These are phyloP conservation scores for Phytophthora aleatoria DNA, from an alignment of 352 stramenopile species.

Conservation along the genomic window DNA sequence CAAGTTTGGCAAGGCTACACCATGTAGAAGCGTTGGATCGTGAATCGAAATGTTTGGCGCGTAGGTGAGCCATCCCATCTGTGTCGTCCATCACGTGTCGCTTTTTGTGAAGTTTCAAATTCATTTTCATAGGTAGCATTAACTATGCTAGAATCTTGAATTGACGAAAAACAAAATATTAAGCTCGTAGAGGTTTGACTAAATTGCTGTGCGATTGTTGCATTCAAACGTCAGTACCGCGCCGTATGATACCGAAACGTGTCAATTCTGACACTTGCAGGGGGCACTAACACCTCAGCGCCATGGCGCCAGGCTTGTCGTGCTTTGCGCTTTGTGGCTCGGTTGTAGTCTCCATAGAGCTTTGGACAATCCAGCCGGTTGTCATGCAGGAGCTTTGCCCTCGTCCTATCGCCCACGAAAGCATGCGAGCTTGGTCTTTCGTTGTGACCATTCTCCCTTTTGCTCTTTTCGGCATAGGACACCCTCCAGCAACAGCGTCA, in stretches of 20 bases:
- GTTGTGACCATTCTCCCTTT: slow-evolving; percentile 37
- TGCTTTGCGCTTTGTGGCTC: slow-evolving; percentile 36
- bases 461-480: slow-evolving; percentile 25
- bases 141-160: slow-evolving; percentile 9
- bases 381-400: slow-evolving; percentile 19
- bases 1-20: slow-evolving; percentile 7
- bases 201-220: slow-evolving; percentile 13
- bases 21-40: slow-evolving; percentile 35
- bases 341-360: slow-evolving; percentile 28
- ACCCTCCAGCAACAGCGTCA: slow-evolving; percentile 4
- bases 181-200: slow-evolving; percentile 14
- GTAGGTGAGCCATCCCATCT: slow-evolving; percentile 22
- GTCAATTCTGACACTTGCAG: slow-evolving; percentile 4
- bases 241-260: slow-evolving; percentile 8
- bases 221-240: slow-evolving; percentile 14
- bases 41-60: slow-evolving; percentile 22
- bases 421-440: slow-evolving; percentile 1
- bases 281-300: slow-evolving; percentile 24
- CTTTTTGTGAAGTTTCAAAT: slow-evolving; percentile 22
- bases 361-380: slow-evolving; percentile 25
- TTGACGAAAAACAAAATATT: neutral
- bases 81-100: slow-evolving; percentile 15
- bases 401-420: slow-evolving; percentile 30
- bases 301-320: slow-evolving; percentile 32
- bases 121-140: slow-evolving; percentile 3